A percentile compares a stretch with the other conserved stretches of the same genome.
Evolutionary conservation across 306 rosid genomes (phyloP).

Genomic region (Castanospermum australe): DNA sequence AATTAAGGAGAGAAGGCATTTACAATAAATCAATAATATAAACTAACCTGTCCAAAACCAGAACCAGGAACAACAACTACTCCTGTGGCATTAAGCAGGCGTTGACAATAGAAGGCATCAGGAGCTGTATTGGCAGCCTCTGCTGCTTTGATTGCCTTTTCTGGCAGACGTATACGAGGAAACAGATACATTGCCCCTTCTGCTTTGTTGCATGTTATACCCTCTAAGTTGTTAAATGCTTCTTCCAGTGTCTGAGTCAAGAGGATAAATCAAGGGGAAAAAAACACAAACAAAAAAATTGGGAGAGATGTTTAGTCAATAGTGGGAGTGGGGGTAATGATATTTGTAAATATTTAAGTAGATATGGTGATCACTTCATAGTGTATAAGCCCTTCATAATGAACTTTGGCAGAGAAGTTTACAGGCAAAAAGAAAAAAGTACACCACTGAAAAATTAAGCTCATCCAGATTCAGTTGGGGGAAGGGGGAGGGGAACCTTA

Average conservation of each 20-base stretch:
- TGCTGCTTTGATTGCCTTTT: slow-evolving; percentile 82
- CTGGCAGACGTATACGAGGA: slow-evolving; percentile 61
- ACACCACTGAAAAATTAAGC: background rate
- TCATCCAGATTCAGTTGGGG: background rate
- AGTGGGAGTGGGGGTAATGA: background rate
- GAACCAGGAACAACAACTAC: slow-evolving; percentile 89
- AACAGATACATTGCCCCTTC: slow-evolving; percentile 96
- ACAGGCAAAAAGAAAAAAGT: background rate
- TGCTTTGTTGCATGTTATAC: slow-evolving; percentile 84
- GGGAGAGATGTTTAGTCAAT: background rate
- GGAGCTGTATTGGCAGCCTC: slow-evolving; percentile 63
- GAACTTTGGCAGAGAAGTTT: background rate
- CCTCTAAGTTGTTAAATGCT: slow-evolving; percentile 74
- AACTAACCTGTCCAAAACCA: slow-evolving; percentile 89
- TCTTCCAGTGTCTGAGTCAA: slow-evolving; percentile 63
- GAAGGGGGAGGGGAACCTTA: background rate
- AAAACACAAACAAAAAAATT: background rate
- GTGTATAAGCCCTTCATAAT: background rate
- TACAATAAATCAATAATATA: background rate
- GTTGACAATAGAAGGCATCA: slow-evolving; percentile 73
- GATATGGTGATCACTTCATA: background rate
- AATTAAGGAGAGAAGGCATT: background rate
- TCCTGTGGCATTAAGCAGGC: slow-evolving; percentile 81
- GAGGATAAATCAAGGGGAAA: background rate
- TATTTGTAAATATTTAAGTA: background rate